A percentile compares a stretch with the other conserved stretches of the same genome.
Conservation (phyloP, 148 eudicot species). For the Diospyros lotus region DNA sequence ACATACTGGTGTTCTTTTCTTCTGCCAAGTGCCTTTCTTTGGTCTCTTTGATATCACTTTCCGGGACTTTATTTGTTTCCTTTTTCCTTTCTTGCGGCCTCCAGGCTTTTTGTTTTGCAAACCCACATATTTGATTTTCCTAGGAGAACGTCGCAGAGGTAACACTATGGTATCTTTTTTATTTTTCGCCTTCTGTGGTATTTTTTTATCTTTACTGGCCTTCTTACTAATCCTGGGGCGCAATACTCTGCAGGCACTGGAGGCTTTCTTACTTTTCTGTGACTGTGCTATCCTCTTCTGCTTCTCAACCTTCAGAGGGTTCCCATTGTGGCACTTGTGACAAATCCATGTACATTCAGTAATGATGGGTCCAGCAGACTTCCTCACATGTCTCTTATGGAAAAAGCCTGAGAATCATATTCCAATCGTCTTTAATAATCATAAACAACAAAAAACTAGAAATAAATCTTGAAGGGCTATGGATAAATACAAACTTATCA, state of each 20-base stretch:
- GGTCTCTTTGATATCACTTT: constrained; percentile 30
- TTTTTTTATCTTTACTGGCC: constrained; percentile 24
- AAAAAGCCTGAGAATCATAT: constrained; percentile 49
- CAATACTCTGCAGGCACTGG: constrained; percentile 24
- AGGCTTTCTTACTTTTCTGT: constrained; percentile 33
- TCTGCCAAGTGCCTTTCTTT: constrained; percentile 33
- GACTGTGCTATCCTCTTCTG: constrained; percentile 27
- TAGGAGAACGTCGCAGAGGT: constrained; percentile 74
- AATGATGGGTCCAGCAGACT: constrained; percentile 41
- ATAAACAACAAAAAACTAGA: not conserved
- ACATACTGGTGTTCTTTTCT: constrained; percentile 44
- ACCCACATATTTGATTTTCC: constrained; percentile 38
- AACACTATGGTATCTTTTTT: constrained; percentile 34
- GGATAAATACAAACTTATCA: not conserved
- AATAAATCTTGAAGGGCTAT: not conserved
- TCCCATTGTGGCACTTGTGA: constrained; percentile 51
- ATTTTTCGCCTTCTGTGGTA: constrained; percentile 18
- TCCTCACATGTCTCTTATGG: constrained; percentile 77
- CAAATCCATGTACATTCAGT: constrained; percentile 51
- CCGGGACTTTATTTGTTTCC: constrained; percentile 25
- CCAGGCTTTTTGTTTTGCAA: constrained; percentile 28
- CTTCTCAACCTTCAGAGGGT: constrained; percentile 22
- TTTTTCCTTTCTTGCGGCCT: constrained; percentile 30
- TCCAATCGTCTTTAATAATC: not conserved
- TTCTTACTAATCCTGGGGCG: constrained; percentile 33